Percentiles rank a stretch among this genome's conserved stretches.
These are phyloP conservation scores for Yamadazyma sp. DNA, from an alignment of 1,139 yeast species.

Conservation along the genomic window DNA sequence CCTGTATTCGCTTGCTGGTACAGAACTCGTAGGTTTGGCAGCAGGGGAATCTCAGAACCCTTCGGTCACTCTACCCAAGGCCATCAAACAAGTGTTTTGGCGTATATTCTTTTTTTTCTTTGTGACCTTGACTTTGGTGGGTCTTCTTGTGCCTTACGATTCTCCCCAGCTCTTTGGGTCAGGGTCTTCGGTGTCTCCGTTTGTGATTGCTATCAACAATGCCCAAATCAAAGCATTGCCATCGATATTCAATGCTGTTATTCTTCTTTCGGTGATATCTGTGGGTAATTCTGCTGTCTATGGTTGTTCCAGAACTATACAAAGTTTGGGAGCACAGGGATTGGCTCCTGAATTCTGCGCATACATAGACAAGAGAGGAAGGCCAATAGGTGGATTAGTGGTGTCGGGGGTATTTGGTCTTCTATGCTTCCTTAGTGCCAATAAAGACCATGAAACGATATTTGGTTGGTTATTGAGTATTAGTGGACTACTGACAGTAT, in stretches of 20 bases:
- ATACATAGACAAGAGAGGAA: conserved; percentile 41
- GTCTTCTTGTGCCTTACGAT: conserved; percentile 39
- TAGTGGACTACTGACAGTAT: conserved; percentile 42
- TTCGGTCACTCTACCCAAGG: conserved; percentile 36
- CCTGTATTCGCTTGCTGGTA: conserved; percentile 42
- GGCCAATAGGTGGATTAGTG: conserved; percentile 41
- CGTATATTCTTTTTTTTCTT: conserved; percentile 42
- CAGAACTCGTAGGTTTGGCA: conserved; percentile 51
- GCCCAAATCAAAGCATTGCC: conserved; percentile 51
- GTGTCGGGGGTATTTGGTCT: conserved; percentile 37
- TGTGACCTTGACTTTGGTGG: conserved; percentile 38
- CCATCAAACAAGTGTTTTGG: conserved; percentile 46
- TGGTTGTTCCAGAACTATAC: conserved; percentile 44
- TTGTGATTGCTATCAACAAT: conserved; percentile 55
- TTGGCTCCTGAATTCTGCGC: conserved; percentile 36
- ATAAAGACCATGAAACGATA: conserved; percentile 33
- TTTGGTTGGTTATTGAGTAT: conserved; percentile 45
- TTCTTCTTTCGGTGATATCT: conserved; percentile 40
- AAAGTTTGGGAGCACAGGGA: conserved; percentile 42
- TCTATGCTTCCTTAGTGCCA: conserved; percentile 41
- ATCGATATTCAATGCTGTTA: conserved; percentile 44
- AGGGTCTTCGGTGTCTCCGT: conserved; percentile 45
- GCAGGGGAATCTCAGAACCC: conserved; percentile 41
- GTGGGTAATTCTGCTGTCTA: conserved; percentile 48
- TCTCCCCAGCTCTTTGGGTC: conserved; percentile 33